Evolutionary conservation across 306 rosid genomes (phyloP).

Genomic region (Cucurbita maxima): DNA sequence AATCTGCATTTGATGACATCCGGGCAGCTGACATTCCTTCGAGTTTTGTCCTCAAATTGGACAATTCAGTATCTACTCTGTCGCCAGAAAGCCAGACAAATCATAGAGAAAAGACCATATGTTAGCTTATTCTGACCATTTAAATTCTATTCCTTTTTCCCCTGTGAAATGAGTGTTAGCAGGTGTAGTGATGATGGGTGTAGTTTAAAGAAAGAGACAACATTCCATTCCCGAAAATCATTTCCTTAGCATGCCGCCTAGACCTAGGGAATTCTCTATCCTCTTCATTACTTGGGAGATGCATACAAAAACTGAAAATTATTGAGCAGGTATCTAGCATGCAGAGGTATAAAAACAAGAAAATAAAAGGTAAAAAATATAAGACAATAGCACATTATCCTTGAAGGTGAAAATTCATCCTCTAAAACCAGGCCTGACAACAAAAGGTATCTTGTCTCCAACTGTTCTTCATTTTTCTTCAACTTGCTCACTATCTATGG

Average conservation of each 20-base stretch:
- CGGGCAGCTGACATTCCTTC: conserved; percentile 33
- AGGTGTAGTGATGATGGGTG: not conserved
- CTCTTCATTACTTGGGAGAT: not conserved
- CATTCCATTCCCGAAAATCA: not conserved
- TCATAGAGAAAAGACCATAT: not conserved
- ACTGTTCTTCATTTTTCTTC: not conserved
- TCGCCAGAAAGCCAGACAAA: conserved; percentile 19
- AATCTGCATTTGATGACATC: conserved; percentile 32
- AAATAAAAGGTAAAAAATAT: not conserved
- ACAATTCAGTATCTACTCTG: conserved; percentile 75
- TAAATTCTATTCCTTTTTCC: not conserved
- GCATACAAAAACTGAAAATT: not conserved
- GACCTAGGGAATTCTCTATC: not conserved
- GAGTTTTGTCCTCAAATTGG: conserved; percentile 56
- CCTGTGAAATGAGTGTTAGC: not conserved
- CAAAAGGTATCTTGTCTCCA: not conserved
- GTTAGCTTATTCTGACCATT: not conserved
- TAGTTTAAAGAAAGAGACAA: not conserved
- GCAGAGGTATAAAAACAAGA: not conserved
- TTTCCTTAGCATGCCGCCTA: not conserved
- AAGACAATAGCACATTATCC: not conserved
- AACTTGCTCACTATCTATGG: not conserved
- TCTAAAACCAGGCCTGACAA: not conserved
- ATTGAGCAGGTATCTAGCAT: not conserved
- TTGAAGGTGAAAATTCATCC: not conserved